A percentile compares a stretch with the other conserved stretches of the same genome.
These are phyloP conservation scores for Elsinoe arachidis DNA, from an alignment of 2,329 filamentous ascomycete species.

Conservation along the genomic window DNA sequence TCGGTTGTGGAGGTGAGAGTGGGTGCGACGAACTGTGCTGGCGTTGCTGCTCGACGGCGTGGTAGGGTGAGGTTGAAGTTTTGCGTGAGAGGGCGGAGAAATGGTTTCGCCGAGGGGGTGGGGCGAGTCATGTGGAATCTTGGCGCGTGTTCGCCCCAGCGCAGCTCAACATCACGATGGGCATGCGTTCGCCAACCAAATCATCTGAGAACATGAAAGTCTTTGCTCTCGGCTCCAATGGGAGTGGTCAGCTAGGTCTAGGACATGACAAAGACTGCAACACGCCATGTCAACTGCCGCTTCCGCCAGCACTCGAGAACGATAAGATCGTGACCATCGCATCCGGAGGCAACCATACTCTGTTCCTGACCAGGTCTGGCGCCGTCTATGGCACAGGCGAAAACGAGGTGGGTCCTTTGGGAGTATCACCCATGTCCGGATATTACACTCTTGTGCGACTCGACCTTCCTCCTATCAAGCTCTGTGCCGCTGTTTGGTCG, in stretches of 20 bases:
- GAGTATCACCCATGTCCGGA: neutral
- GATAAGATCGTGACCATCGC: slow-evolving; percentile 30
- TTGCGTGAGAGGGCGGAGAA: slow-evolving; percentile 7
- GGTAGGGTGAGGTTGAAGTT: slow-evolving; percentile 7
- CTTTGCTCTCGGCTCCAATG: slow-evolving; percentile 45
- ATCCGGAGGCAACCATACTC: slow-evolving; percentile 79
- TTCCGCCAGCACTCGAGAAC: neutral
- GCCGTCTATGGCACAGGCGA: slow-evolving; percentile 59
- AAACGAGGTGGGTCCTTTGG: slow-evolving; percentile 33
- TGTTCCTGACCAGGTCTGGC: slow-evolving; percentile 56
- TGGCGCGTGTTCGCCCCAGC: neutral
- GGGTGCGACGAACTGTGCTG: neutral
- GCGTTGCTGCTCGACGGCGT: neutral
- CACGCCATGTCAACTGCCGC: slow-evolving; percentile 18
- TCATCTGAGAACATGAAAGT: too few relatives aligned
- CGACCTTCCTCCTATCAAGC: slow-evolving; percentile 21
- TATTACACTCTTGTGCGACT: neutral
- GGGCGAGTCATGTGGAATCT: neutral
- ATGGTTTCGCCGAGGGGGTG: slow-evolving; percentile 4
- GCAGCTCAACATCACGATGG: too few relatives aligned
- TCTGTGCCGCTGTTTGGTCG: slow-evolving; percentile 70
- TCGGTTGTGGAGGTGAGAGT: neutral
- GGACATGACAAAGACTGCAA: slow-evolving; percentile 35
- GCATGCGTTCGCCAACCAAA: too few relatives aligned
- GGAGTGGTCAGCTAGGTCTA: slow-evolving; percentile 44